phyloP scores from a whole-genome alignment of 129 eudicot species.

The Artemisia argyi region DNA sequence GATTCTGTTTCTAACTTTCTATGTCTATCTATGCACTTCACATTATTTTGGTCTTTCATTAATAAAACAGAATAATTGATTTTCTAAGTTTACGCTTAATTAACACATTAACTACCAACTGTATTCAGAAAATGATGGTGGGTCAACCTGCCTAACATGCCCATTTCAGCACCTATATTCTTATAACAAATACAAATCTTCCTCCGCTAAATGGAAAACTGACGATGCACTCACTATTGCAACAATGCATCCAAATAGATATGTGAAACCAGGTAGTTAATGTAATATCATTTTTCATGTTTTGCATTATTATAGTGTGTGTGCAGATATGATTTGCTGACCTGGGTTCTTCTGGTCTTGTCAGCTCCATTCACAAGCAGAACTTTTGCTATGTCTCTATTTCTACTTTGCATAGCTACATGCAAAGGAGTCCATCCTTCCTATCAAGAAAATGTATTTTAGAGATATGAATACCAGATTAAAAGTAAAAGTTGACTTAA shows the following conservation, averaged over 20 bases:
- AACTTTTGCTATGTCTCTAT: slow-evolving; percentile 73
- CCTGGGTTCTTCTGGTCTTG: slow-evolving; percentile 68
- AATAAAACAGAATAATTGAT: too few relatives aligned
- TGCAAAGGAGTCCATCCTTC: slow-evolving; percentile 99
- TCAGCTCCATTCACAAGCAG: slow-evolving; percentile 84
- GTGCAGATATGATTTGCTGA: slow-evolving; percentile 17
- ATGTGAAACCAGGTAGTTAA: background rate
- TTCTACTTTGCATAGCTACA: slow-evolving; percentile 84
- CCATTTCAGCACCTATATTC: too few relatives aligned
- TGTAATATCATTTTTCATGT: background rate
- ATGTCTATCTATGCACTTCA: too few relatives aligned
- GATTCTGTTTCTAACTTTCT: too few relatives aligned
- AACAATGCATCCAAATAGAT: background rate
- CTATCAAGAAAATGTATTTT: slow-evolving; percentile 31
- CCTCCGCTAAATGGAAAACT: too few relatives aligned
- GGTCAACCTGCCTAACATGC: too few relatives aligned
- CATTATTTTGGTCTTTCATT: too few relatives aligned
- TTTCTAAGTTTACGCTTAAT: too few relatives aligned
- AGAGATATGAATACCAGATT: background rate
- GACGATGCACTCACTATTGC: too few relatives aligned
- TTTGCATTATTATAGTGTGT: background rate
- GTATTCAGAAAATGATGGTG: too few relatives aligned
- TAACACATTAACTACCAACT: too few relatives aligned
- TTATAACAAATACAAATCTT: too few relatives aligned
- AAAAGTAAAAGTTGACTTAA: background rate